These are phyloP conservation scores for Apocynum venetum DNA, from an alignment of 257 asterid genomes.

Conservation along the genomic window DNA sequence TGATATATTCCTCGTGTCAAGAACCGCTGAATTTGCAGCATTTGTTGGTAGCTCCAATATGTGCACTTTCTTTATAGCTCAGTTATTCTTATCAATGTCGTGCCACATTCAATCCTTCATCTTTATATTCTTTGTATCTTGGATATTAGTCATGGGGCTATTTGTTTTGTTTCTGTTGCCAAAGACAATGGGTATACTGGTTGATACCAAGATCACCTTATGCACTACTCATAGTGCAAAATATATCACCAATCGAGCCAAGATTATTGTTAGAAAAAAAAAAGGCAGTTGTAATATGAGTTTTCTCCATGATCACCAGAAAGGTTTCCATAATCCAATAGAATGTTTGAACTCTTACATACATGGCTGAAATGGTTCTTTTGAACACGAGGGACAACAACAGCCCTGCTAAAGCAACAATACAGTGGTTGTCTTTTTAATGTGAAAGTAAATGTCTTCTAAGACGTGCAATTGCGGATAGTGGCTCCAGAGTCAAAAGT, in stretches of 20 bases:
- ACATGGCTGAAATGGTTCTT: background rate
- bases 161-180: conserved; percentile 32
- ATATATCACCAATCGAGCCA: no score
- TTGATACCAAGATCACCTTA: conserved; percentile 16
- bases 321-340: background rate
- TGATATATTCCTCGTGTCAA: conserved; percentile 66
- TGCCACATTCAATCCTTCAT: conserved; percentile 36
- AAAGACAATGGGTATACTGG: conserved; percentile 34
- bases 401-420: background rate
- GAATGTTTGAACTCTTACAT: background rate
- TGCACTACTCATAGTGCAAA: no score
- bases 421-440: background rate
- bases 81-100: conserved; percentile 33
- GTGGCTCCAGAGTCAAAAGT: no score
- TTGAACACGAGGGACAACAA: background rate
- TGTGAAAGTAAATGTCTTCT: background rate
- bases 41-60: conserved; percentile 56
- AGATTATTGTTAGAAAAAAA: background rate
- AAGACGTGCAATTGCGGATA: no score
- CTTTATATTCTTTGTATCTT: conserved; percentile 36
- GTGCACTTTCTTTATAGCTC: conserved; percentile 37
- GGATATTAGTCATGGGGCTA: conserved; percentile 32
- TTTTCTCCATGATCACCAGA: background rate
- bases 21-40: conserved; percentile 61
- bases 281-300: background rate